Base-by-base conservation (phyloP, 129 eudicot genomes). In the sunflower (Helianthus annuus) region DNA sequence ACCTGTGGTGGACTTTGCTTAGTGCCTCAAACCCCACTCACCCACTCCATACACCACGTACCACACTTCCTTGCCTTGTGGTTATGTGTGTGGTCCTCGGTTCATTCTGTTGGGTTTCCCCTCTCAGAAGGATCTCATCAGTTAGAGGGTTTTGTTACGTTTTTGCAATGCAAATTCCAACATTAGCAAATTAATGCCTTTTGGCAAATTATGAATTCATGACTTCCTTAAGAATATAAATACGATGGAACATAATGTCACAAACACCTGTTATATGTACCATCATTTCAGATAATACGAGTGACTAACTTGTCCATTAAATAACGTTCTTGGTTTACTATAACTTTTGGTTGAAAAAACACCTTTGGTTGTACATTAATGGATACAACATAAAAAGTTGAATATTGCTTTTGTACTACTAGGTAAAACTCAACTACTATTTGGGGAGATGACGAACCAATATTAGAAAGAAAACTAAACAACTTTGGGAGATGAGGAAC, bases 1-100 rank as follows among this genome's bases (percentile, higher is more conserved):
- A 55, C 17, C 48, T 66, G 73, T 75, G 79, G 79, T 66, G 79
- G 65, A 54, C 58, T 65, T 64, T 75, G 66, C 72, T 65, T 66
- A 75, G 52, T 22, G 27, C 7, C 32, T 27, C 32, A 27, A 27
- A 27, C 40, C 52, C 44, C 66, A 22, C 75, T 39, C 44, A 29
- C 19, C 71, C 71, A 66, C 16, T 57, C 48, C 69, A 58, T 40
- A 58, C 77, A 59, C 69, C 48, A 32, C 65, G 44, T 29, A 59
- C 65, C 44, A 12, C 17, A 29, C 16, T 42, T 27, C 77, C 70
- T 29, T 58, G 64, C 72, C 72, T 55, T 75, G 56, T 49, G 71
- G 63, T 75, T 66, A 75, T 44, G 39, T 45, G 24, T 67, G 79
- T 75, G 79, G 79, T 75, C 78, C 72, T 36, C 19, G 34, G 36